Base-by-base conservation (phyloP, 768 basidiomycete genomes). In the Mycena chlorophos region DNA sequence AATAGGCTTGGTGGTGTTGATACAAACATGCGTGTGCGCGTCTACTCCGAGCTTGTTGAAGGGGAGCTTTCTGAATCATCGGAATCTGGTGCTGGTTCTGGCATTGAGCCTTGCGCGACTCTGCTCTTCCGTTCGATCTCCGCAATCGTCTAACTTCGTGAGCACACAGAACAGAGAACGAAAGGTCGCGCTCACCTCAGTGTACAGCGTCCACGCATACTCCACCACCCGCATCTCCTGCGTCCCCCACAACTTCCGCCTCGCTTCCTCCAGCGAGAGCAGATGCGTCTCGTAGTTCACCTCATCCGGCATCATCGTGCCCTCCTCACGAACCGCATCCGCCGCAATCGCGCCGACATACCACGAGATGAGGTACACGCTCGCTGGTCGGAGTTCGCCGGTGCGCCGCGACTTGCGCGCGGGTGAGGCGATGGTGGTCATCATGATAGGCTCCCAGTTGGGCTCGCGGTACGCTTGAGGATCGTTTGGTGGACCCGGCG, bases 261-360 rank as follows among this genome's bases (percentile, higher is more conserved):
- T 83, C 74, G 1, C 85, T n/a, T 81, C 74, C 0, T 81, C 73
- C n/a, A 71, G 64, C 0, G 68, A 51, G 3, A 83, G 43, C 13
- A 86, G 65, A 54, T 76, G 67, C 14, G 78, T 73, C 31, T 66
- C 65, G 65, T 77, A 87, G 46, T 73, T 63, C 56, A 76, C 66
- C 63, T 87, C 86, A 61, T 86, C 75, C 0, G 77, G 67, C 83
- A 85, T 86, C 6, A 80, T 79, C 12, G 85, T 86, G 16, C 76
- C 75, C 26, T 66, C 60, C 22, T 82, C 73, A 16, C 69, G 73
- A n/a, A n/a, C 82, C 37, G 83, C 82, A 56, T 82, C 75, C 5
- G 69, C 75, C 0, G 73, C 56, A 30, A 86, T 84, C 63, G 77
- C 69, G 5, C 80, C 82, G n/a, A 77, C 74, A 58, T 76, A 85